A percentile compares a stretch with the other conserved stretches of the same genome.
These are phyloP conservation scores for Cavenderia fasciculata DNA, from an alignment of 78 protist species.

Conservation along the genomic window DNA sequence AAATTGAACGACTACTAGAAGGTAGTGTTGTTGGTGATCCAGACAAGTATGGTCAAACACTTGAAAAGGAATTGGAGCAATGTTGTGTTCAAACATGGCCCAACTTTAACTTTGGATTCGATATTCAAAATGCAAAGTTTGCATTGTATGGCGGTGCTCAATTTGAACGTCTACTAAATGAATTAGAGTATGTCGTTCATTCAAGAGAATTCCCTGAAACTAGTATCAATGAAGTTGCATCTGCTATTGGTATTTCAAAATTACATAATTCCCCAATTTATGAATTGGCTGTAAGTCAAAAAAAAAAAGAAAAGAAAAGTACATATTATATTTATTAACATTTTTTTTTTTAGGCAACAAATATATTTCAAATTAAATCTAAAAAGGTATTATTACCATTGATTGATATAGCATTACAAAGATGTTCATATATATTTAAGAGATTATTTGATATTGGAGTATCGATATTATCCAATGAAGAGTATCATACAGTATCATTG, in stretches of 20 bases:
- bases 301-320: neutral
- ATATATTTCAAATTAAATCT: conserved; percentile 77
- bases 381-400: conserved; percentile 69
- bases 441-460: conserved; percentile 72
- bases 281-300: conserved; percentile 74
- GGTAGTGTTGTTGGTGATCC: conserved; percentile 84
- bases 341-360: conserved; percentile 37
- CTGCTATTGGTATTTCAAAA: conserved; percentile 81
- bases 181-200: conserved; percentile 86
- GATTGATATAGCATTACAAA: conserved; percentile 61
- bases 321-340: neutral
- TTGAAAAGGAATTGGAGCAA: conserved; percentile 48
- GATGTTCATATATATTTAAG: conserved; percentile 62
- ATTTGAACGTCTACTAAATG: conserved; percentile 80
- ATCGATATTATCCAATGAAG: conserved; percentile 53
- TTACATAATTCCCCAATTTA: conserved; percentile 81
- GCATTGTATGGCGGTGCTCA: conserved; percentile 87
- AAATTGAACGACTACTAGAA: conserved; percentile 64
- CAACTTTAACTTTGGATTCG: conserved; percentile 47
- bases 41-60: conserved; percentile 78
- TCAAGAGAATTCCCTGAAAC: conserved; percentile 85
- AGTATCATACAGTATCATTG: conserved; percentile 33
- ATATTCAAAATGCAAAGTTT: conserved; percentile 68
- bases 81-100: conserved; percentile 79
- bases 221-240: conserved; percentile 84